Conservation (phyloP, 2,329 filamentous ascomycete species). For the Cucurbitaria berberidis region DNA sequence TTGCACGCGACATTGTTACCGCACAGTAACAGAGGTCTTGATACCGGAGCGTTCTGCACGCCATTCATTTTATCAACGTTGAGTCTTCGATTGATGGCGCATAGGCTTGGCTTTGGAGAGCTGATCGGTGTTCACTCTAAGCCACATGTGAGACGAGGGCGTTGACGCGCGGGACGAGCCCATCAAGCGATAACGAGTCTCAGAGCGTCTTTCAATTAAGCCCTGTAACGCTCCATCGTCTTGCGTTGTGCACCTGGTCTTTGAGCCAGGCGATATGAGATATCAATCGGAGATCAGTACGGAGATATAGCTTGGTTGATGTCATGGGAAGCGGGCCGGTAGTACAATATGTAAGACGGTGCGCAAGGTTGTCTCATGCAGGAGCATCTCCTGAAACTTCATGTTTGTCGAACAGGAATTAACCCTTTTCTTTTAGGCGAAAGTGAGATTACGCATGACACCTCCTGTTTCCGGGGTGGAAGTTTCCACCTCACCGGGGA, state of each 20-base stretch:
- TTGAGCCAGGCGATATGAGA: background rate
- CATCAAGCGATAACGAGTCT: background rate
- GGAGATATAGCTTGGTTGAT: background rate
- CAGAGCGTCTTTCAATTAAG: background rate
- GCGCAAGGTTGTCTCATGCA: background rate
- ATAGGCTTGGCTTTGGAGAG: background rate
- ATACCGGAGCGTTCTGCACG: no score
- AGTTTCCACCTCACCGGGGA: background rate
- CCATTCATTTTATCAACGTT: background rate
- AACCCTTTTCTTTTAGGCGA: background rate
- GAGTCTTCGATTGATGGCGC: background rate
- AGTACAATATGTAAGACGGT: background rate
- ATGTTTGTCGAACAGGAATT: background rate
- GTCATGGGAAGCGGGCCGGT: background rate
- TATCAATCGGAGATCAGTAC: background rate
- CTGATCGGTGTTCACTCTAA: background rate
- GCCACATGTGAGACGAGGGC: background rate
- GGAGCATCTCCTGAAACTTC: background rate
- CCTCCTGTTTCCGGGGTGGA: slow-evolving; percentile 14
- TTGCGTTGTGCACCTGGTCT: background rate
- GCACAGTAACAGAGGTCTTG: no score
- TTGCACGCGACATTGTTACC: no score
- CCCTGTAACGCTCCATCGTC: background rate
- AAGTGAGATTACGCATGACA: slow-evolving; percentile 4
- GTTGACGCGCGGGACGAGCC: background rate